Conservation (phyloP, 164 flowering plant species). For the Magnolia sinica region DNA sequence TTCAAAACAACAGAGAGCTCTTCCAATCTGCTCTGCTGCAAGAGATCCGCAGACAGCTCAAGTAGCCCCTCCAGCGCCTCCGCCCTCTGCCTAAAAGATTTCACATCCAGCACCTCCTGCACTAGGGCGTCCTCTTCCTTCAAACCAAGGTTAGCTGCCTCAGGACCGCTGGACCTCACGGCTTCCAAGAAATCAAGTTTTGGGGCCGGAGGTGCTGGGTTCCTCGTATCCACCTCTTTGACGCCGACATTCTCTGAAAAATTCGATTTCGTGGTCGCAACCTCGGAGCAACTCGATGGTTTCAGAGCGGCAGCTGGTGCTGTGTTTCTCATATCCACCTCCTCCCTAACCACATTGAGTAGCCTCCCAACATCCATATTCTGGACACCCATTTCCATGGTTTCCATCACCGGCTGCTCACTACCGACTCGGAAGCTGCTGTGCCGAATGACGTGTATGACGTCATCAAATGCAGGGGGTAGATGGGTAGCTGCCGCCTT, state of each 20-base stretch:
- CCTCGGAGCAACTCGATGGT: slow-evolving; percentile 41
- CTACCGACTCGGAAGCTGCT: slow-evolving; percentile 79
- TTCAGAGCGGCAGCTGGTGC: slow-evolving; percentile 26
- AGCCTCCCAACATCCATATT: slow-evolving; percentile 68
- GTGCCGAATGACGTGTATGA: slow-evolving; percentile 82
- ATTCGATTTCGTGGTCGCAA: slow-evolving; percentile 28
- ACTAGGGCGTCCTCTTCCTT: slow-evolving; percentile 40
- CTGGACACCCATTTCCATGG: slow-evolving; percentile 58
- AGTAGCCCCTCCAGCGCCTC: slow-evolving; percentile 93
- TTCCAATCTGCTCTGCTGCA: slow-evolving; percentile 78
- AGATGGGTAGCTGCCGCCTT: slow-evolving; percentile 34
- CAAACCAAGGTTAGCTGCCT: slow-evolving; percentile 2
- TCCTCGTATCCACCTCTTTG: slow-evolving; percentile 38
- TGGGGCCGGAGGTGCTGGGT: slow-evolving; percentile 12
- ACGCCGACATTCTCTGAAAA: slow-evolving; percentile 28
- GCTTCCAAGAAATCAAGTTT: slow-evolving; percentile 33
- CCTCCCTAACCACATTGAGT: slow-evolving; percentile 62
- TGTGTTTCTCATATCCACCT: slow-evolving; percentile 40
- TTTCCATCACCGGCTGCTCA: slow-evolving; percentile 64
- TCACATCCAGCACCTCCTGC: slow-evolving; percentile 82
- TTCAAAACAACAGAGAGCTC: slow-evolving; percentile 82
- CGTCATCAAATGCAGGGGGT: slow-evolving; percentile 69
- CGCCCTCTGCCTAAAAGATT: slow-evolving; percentile 90
- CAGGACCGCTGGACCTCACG: slow-evolving; percentile 27
- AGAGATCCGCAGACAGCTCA: slow-evolving; percentile 90